Evolutionary conservation across 2,329 filamentous ascomycete genomes (phyloP), one percentile per base, ranked within the genome.

Genomic region (Domatiomyces globalis): DNA sequence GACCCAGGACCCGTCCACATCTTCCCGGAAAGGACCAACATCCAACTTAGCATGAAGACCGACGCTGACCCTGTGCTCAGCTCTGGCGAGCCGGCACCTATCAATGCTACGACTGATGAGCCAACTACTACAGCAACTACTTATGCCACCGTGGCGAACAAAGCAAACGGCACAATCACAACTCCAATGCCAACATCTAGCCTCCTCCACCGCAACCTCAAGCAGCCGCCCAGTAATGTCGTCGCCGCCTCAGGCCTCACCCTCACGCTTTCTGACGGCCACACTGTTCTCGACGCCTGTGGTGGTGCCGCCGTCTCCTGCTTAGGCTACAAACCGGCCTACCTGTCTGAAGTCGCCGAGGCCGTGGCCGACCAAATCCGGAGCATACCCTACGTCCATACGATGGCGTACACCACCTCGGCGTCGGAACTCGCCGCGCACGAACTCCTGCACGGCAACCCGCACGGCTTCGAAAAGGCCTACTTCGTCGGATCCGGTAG

Each of bases 271-370:
- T 68, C 69, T 57, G 71, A 73, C 61, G 81, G 81, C 1, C 72
- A 75, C 20, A 70, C 68, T 33, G 75, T 92, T 44, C 74, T 88
- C 12, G 86, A 92, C 63, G 82, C 79, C 1, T 84, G 81, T 18
- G 78, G 82, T 25, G 86, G 86, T 83, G 85, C 2, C 4, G 58
- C 58, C 84, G 84, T 88, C 2, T 74, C 80, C 8, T 83, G 81
- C 61, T 69, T 90, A 8, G 86, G 85, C 5, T 81, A 87, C 59
- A 79, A 78, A 27, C 74, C 83, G 53, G 39, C 44, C 0, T 43
- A 51, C 50, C 15, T 29, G 9, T 61, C 71, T 43, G 71, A 80
- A 46, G 77, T 89, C 10, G 70, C 71, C 10, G 68, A 75, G 2
- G 83, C 81, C 0, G 73, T 87, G 43, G 65, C 69, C 4, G 60